phyloP scores from a whole-genome alignment of 768 basidiomycete species.

The Russula vinacea region DNA sequence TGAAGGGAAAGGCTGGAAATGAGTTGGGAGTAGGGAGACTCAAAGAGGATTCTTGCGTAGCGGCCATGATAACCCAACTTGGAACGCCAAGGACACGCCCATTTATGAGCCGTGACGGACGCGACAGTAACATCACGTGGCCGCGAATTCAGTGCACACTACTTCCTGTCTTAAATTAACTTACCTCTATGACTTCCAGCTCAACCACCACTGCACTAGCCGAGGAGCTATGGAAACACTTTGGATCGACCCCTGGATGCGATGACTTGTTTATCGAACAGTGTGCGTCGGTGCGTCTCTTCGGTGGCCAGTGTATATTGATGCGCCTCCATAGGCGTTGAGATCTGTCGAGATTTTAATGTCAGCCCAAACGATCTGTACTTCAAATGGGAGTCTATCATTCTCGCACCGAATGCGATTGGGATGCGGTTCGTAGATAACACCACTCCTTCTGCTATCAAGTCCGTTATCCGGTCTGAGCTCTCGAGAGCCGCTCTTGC shows the following conservation, averaged over 20 bases:
- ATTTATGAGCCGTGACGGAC: neutral
- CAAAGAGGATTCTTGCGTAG: conserved; percentile 27
- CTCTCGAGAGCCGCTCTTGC: conserved; percentile 5
- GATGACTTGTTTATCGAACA: conserved; percentile 21
- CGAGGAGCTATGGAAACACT: neutral
- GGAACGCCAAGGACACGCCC: neutral
- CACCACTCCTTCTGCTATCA: conserved; percentile 19
- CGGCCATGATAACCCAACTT: neutral
- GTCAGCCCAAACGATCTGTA: conserved; percentile 50
- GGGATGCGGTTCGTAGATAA: conserved; percentile 28
- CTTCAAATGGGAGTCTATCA: conserved; percentile 65
- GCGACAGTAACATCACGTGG: conserved; percentile 25
- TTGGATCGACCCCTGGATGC: conserved; percentile 20
- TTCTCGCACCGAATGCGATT: conserved; percentile 5
- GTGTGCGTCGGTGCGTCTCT: conserved; percentile 17
- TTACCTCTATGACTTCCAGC: conserved; percentile 8
- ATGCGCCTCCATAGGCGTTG: conserved; percentile 45
- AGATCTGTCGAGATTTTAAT: conserved; percentile 62
- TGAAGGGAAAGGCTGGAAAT: conserved; percentile 83
- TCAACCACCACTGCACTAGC: neutral
- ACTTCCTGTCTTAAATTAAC: neutral
- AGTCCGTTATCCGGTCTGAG: conserved; percentile 14
- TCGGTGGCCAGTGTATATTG: neutral
- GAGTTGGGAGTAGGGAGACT: conserved; percentile 56
- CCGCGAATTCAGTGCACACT: neutral